phyloP scores from a whole-genome alignment of 257 asterid genomes.

The Petrea volubilis region DNA sequence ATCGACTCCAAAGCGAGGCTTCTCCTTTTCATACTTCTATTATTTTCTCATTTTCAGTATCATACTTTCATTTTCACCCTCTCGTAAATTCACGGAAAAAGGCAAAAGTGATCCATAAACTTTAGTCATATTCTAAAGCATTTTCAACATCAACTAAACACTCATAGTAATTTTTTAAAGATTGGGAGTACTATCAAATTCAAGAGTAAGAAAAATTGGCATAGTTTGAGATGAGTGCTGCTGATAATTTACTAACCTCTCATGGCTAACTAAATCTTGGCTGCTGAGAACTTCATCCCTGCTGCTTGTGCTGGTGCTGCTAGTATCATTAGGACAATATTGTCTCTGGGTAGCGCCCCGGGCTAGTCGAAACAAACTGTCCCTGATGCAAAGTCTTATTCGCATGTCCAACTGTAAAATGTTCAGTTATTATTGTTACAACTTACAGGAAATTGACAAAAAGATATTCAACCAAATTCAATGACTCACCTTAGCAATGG shows the following conservation, averaged over 20 bases:
- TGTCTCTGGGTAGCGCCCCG: constrained; percentile 55
- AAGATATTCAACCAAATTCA: background rate
- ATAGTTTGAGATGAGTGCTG: background rate
- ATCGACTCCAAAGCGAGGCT: background rate
- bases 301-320: constrained; percentile 33
- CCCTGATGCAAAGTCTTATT: constrained; percentile 57
- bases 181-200: too few relatives aligned
- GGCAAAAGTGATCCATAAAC: background rate
- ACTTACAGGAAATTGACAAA: too few relatives aligned
- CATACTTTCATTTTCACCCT: background rate
- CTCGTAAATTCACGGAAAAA: background rate
- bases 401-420: constrained; percentile 52
- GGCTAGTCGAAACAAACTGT: constrained; percentile 66
- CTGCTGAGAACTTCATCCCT: constrained; percentile 28
- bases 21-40: background rate
- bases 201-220: background rate
- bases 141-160: background rate
- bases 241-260: constrained; percentile 42
- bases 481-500: constrained; percentile 42
- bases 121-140: background rate
- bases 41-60: background rate
- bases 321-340: constrained; percentile 36
- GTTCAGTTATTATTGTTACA: too few relatives aligned
- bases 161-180: too few relatives aligned
- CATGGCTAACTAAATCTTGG: constrained; percentile 31